Conservation (phyloP, 257 asterid species). For the Sherardia arvensis region DNA sequence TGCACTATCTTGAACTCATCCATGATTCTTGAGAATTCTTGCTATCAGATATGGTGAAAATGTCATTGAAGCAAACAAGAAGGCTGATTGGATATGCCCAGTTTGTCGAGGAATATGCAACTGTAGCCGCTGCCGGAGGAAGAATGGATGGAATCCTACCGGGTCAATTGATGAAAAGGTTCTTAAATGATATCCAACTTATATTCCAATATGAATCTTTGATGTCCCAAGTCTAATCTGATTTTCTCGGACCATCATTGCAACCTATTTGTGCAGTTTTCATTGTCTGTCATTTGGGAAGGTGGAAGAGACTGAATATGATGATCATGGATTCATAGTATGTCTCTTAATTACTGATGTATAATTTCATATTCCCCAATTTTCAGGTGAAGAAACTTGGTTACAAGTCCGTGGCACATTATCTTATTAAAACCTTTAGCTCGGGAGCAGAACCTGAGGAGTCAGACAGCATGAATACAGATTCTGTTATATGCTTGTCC, state of each 20-base stretch:
- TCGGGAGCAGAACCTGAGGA: slow-evolving; percentile 14
- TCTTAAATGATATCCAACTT: slow-evolving; percentile 10
- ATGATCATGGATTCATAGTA: neutral
- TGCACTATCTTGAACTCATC: neutral
- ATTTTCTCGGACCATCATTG: neutral
- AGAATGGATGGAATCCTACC: slow-evolving; percentile 55
- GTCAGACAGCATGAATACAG: slow-evolving; percentile 12
- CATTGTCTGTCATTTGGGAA: neutral
- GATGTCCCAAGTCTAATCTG: neutral
- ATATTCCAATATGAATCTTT: neutral
- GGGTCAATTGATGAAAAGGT: slow-evolving; percentile 48
- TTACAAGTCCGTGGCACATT: slow-evolving; percentile 75
- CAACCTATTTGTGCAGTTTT: neutral
- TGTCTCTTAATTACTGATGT: slow-evolving; percentile 8
- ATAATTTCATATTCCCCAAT: neutral
- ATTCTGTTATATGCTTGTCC: slow-evolving; percentile 15
- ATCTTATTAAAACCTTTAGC: slow-evolving; percentile 36
- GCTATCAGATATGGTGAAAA: slow-evolving; percentile 61
- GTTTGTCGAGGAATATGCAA: slow-evolving; percentile 74
- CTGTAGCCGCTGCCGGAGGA: slow-evolving; percentile 60
- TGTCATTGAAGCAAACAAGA: slow-evolving; percentile 44
- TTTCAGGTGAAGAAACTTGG: slow-evolving; percentile 41
- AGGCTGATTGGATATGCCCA: slow-evolving; percentile 58
- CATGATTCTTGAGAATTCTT: neutral
- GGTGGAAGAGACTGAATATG: neutral